A percentile compares a stretch with the other conserved stretches of the same genome.
Conservation (phyloP, 2,329 filamentous ascomycete genomes). For the Sclerotinia sclerotiorum region DNA sequence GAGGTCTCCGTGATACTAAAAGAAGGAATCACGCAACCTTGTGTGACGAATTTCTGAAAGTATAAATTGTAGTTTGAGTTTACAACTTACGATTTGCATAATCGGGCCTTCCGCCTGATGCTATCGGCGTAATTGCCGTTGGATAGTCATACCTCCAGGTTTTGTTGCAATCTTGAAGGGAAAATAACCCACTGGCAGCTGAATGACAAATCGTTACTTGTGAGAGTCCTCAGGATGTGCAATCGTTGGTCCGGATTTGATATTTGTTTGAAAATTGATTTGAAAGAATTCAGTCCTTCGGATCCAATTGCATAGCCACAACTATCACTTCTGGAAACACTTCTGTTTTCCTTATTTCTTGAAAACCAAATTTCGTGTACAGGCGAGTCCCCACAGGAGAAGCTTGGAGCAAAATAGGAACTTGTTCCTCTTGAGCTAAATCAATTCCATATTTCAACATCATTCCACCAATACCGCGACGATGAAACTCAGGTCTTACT, state of each 20-base stretch:
- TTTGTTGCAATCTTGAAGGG: not conserved
- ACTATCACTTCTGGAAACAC: slow-evolving; percentile 3
- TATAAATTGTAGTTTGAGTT: not conserved
- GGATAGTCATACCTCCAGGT: not conserved
- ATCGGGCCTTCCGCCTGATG: not conserved
- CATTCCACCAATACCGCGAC: slow-evolving; percentile 18
- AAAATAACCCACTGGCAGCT: not conserved
- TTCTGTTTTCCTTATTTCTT: slow-evolving; percentile 5
- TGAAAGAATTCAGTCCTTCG: not conserved
- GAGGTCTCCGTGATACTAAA: not conserved
- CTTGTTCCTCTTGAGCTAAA: slow-evolving; percentile 15
- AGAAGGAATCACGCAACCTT: not conserved
- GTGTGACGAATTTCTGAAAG: not conserved
- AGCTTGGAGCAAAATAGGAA: slow-evolving; percentile 19
- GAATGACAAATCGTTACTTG: not conserved
- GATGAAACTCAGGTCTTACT: slow-evolving; percentile 14
- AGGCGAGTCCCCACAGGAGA: slow-evolving; percentile 13
- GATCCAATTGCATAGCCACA: slow-evolving; percentile 17
- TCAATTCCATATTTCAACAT: slow-evolving; percentile 19
- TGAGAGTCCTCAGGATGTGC: not conserved
- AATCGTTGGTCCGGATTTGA: not conserved
- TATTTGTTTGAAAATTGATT: not conserved
- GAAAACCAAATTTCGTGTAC: slow-evolving; percentile 18
- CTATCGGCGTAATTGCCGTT: too few relatives aligned
- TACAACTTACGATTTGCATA: not conserved